phyloP scores from a whole-genome alignment of 139 green algal species.

The Coelastrella sp. region DNA sequence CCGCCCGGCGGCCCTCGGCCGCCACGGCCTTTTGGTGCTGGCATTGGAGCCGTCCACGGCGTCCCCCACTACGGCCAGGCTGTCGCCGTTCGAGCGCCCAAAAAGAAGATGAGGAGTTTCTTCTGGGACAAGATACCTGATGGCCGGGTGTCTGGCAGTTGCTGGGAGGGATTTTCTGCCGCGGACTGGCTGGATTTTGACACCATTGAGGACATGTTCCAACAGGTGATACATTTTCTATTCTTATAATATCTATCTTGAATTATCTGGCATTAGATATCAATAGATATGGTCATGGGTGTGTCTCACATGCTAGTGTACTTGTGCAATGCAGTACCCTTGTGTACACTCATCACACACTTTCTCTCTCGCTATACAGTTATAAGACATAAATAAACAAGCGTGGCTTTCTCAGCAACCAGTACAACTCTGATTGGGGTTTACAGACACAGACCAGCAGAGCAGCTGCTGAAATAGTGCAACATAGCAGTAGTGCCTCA shows the following conservation, averaged over 20 bases:
- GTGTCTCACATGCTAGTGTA: too few species aligned
- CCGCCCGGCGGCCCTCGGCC: conserved; percentile 9
- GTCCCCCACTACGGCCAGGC: background rate
- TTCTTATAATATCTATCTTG: background rate
- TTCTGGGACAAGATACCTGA: conserved; percentile 56
- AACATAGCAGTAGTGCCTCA: too few species aligned
- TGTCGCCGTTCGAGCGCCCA: conserved; percentile 27
- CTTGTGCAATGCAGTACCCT: too few species aligned
- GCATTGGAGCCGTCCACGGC: background rate
- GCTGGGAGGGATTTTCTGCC: conserved; percentile 22
- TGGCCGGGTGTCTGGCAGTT: background rate
- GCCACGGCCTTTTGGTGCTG: background rate
- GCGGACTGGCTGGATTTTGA: conserved; percentile 43
- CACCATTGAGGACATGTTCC: conserved; percentile 34
- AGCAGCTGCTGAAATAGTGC: too few species aligned
- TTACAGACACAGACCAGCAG: too few species aligned
- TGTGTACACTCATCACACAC: too few species aligned
- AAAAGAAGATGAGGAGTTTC: conserved; percentile 44
- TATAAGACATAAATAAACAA: too few species aligned
- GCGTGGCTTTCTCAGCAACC: too few species aligned
- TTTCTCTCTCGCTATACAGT: too few species aligned
- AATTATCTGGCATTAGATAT: too few species aligned
- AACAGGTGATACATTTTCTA: conserved; percentile 2
- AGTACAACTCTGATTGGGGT: too few species aligned
- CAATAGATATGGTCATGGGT: too few species aligned